A percentile compares a stretch with the other conserved stretches of the same genome.
Evolutionary conservation across 1,284 basidiomycete species (phyloP).

Genomic region (Pseudozyma sp.): DNA sequence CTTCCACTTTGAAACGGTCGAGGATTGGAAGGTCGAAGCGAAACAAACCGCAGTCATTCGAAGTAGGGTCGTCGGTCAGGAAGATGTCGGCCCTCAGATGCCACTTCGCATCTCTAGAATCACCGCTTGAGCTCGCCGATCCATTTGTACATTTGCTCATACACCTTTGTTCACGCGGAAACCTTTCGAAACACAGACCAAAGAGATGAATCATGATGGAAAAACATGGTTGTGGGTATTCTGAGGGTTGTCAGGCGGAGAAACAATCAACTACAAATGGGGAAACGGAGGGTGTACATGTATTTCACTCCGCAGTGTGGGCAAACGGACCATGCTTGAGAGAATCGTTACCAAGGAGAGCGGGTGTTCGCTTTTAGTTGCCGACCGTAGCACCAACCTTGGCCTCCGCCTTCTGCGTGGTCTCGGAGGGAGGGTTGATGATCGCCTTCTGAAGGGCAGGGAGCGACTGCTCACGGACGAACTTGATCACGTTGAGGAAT

Average conservation of each 20-base stretch:
- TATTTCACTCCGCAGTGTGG: too few species aligned
- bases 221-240: slow-evolving; percentile 19
- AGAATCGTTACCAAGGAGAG: too few species aligned
- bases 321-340: not conserved
- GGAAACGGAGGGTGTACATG: not conserved
- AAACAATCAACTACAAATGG: slow-evolving; percentile 2
- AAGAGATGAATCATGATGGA: not conserved
- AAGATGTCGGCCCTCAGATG: slow-evolving; percentile 56
- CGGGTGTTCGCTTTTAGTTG: slow-evolving; percentile 15
- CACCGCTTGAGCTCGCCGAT: not conserved
- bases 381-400: slow-evolving; percentile 18
- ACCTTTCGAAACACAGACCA: not conserved
- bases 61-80: slow-evolving; percentile 46
- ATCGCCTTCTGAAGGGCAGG: slow-evolving; percentile 65
- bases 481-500: slow-evolving; percentile 58
- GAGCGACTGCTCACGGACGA: slow-evolving; percentile 62
- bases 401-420: slow-evolving; percentile 18
- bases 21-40: slow-evolving; percentile 53
- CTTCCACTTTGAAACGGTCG: slow-evolving; percentile 49
- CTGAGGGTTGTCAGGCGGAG: slow-evolving; percentile 34
- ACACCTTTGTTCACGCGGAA: too few species aligned
- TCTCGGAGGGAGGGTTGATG: slow-evolving; percentile 36
- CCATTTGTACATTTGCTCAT: not conserved
- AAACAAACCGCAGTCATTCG: slow-evolving; percentile 53
- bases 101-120: slow-evolving; percentile 44